Base-by-base conservation (phyloP, 805 yeast genomes). In the Yamadazyma laniorum region DNA sequence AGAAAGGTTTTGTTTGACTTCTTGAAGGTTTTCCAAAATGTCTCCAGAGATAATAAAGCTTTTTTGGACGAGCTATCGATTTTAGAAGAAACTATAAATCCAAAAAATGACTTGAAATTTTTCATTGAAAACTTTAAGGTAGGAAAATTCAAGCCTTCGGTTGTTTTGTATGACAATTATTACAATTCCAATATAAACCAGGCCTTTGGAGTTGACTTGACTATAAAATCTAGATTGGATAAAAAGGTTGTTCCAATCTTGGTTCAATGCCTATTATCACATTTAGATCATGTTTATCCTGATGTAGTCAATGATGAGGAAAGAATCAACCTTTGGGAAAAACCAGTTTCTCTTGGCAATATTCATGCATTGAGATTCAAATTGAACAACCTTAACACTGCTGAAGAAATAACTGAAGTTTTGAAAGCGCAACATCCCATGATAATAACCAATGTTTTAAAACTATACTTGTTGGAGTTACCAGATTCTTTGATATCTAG, bases 141-240 rank as follows among this genome's bases (percentile, higher is more conserved):
- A 0, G 96, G 96, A 0, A 68, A 73, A 29, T 87, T 84, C 59
- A 67, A 75, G 34, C 95, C 96, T 12, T 75, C 72, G 34, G 90
- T 82, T 6, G 67, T 76, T 0, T 70, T 84, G 12, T 87, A 86
- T 58, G 95, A 86, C 53, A 85, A 85, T 56, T 87, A 86, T 62
- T 85, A 85, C 58, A 78, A 80, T 45, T 74, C 85, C 5, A 77
- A 79, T 32, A 73, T 80, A 31, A 63, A 59, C 33, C 91, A 85
- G 56, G 80, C 82, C 6, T 87, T 87, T 63, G 96, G 96, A 9
- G 82, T 85, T 32, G 90, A 82, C 45, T 60, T 87, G 33, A 84
- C 80, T 39, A 74, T 81, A 17, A 75, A 86, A 37, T 77, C 89
- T 36, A 70, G 90, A 29, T 69, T 79, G 36, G 95, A 86, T 52